Base-by-base conservation (phyloP, 495 filamentous ascomycete species). In the Antarctomyces pellizariae region DNA sequence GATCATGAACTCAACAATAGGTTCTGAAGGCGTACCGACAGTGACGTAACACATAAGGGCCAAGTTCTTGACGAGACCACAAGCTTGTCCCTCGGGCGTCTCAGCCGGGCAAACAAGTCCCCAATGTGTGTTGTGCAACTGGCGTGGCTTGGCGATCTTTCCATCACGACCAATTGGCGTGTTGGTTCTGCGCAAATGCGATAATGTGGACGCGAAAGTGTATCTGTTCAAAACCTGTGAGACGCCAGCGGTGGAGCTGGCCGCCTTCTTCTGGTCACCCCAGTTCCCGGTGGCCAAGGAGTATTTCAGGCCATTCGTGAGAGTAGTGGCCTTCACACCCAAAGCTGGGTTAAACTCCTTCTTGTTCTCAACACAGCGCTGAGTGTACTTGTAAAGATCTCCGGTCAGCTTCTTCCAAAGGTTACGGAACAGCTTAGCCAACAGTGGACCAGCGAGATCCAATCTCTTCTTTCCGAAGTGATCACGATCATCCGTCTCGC, bases 111-210 rank as follows among this genome's bases (percentile, higher is more conserved):
- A 99, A 4, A 99, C 84, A 34, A 95, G 53, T 28, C 86, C 86
- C 89, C 89, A 99, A 46, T 99, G 86, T 0, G 86, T 93, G 48
- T 95, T 95, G 55, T 99, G 86, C 24, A 99, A 66, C 49, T 95
- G 89, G 26, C 86, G 75, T 2, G 86, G 86, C 48, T 95, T 95
- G 21, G 89, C 89, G 36, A 99, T 79, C 50, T 99, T 99, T 31
- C 86, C 89, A 45, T 95, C 89, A 46, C 89, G 68, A 16, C 89
- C 86, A 38, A 99, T 91, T 0, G 89, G 86, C 0, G 89, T 95
- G 47, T 99, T 95, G 7, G 89, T 99, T 34, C 86, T 69, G 32
- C 89, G 69, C 42, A 99, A 61, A 71, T 95, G 89, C 4, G 89
- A 95, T 12, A 99, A 50, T 2, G 82, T 92, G 16, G 89, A 95